A percentile compares a stretch with the other conserved stretches of the same genome.
Evolutionary conservation across 805 yeast species (phyloP).

Genomic region (Dipodascopsis uninucleata): DNA sequence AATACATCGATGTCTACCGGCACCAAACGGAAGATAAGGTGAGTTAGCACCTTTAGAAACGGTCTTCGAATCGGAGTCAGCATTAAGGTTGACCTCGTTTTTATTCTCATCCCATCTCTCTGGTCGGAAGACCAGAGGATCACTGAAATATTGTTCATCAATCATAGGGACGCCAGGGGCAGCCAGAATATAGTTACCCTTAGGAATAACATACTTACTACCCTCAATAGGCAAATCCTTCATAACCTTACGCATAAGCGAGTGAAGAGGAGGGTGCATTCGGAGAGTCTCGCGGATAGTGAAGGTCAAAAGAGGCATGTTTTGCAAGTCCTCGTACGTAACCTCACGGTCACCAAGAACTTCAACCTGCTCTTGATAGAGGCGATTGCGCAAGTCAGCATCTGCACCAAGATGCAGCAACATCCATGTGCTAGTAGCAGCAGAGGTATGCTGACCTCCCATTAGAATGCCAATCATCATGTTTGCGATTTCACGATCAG

Average conservation of each 20-base stretch:
- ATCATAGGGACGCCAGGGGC: slow-evolving; percentile 90
- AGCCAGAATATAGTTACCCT: slow-evolving; percentile 83
- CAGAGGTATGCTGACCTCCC: slow-evolving; percentile 99
- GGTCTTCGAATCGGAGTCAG: slow-evolving; percentile 47
- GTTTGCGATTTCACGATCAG: slow-evolving; percentile 92
- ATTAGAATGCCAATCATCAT: slow-evolving; percentile 89
- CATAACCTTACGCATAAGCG: slow-evolving; percentile 87
- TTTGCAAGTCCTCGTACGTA: slow-evolving; percentile 76
- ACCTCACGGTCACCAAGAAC: slow-evolving; percentile 56
- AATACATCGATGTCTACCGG: slow-evolving; percentile 98
- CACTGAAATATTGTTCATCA: slow-evolving; percentile 72
- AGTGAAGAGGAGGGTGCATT: slow-evolving; percentile 94
- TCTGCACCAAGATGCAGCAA: slow-evolving; percentile 83
- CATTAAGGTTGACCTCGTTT: slow-evolving; percentile 34
- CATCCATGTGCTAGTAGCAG: slow-evolving; percentile 94
- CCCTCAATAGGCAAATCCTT: slow-evolving; percentile 75
- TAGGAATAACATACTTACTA: slow-evolving; percentile 76
- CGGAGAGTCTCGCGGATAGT: slow-evolving; percentile 90
- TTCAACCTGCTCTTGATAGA: slow-evolving; percentile 67
- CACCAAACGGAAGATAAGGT: slow-evolving; percentile 97
- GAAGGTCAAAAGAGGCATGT: slow-evolving; percentile 77
- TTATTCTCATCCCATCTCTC: slow-evolving; percentile 67
- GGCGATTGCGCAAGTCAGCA: slow-evolving; percentile 79
- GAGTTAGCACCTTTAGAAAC: slow-evolving; percentile 94
- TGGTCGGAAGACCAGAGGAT: slow-evolving; percentile 70